Evolutionary conservation across 495 filamentous ascomycete genomes (phyloP).

Genomic region (Chaetomidium leptoderma): DNA sequence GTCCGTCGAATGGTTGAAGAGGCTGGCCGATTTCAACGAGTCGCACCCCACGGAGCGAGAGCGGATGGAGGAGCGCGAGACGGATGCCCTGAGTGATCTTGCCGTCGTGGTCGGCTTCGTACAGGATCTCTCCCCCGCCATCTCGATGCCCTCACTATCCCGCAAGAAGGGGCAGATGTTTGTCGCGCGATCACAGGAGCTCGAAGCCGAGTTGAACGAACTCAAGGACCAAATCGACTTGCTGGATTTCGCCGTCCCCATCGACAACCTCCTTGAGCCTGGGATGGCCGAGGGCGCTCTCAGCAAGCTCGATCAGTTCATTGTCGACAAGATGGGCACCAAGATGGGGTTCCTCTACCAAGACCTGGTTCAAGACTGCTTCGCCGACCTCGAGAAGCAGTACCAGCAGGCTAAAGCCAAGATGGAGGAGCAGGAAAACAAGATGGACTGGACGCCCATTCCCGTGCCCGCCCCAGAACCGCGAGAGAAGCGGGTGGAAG

Average conservation of each 20-base stretch:
- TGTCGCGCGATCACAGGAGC: slow-evolving; percentile 23
- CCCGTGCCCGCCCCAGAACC: slow-evolving; percentile 8
- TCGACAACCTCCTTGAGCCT: slow-evolving; percentile 37
- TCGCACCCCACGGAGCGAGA: slow-evolving; percentile 17
- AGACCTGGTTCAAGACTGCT: slow-evolving; percentile 31
- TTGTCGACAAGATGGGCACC: slow-evolving; percentile 34
- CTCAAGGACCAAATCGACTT: slow-evolving; percentile 34
- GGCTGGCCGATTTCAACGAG: slow-evolving; percentile 25
- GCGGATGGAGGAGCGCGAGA: slow-evolving; percentile 6
- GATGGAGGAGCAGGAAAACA: not conserved
- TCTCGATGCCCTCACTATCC: slow-evolving; percentile 28
- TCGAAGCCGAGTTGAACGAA: slow-evolving; percentile 28
- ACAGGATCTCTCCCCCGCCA: slow-evolving; percentile 21
- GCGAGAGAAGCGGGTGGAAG: slow-evolving; percentile 15
- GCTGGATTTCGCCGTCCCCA: slow-evolving; percentile 30
- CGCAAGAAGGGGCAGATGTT: slow-evolving; percentile 32
- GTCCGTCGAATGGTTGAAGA: slow-evolving; percentile 27
- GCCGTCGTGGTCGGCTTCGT: slow-evolving; percentile 29
- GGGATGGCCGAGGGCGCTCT: slow-evolving; percentile 34
- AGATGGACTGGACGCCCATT: slow-evolving; percentile 3
- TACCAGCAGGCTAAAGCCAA: slow-evolving; percentile 20
- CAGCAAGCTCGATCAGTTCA: slow-evolving; percentile 31
- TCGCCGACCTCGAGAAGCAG: slow-evolving; percentile 24
- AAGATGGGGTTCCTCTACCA: slow-evolving; percentile 37
- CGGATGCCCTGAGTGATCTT: slow-evolving; percentile 27